Evolutionary conservation across 768 basidiomycete genomes (phyloP).

Genomic region (Lentinula sp.): DNA sequence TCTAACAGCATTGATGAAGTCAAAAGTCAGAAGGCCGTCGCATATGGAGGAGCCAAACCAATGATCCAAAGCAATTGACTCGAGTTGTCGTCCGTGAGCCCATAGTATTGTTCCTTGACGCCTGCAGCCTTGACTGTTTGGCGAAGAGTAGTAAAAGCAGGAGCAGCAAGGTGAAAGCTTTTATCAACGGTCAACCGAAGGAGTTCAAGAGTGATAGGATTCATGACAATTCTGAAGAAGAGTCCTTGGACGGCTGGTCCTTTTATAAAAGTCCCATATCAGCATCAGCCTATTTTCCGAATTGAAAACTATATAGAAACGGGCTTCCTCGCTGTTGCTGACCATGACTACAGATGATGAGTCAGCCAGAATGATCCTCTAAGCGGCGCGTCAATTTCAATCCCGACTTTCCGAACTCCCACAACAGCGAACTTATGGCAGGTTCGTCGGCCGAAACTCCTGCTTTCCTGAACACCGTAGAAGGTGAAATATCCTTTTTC

Average conservation of each 20-base stretch:
- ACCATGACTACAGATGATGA: background rate
- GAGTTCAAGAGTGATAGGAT: conserved; percentile 14
- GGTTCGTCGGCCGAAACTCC: conserved; percentile 2
- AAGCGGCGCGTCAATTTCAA: background rate
- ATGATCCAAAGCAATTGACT: conserved; percentile 16
- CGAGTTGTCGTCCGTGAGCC: conserved; percentile 7
- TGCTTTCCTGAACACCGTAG: conserved; percentile 59
- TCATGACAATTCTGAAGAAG: conserved; percentile 4
- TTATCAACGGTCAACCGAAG: conserved; percentile 10
- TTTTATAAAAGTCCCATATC: background rate
- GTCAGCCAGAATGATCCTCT: background rate
- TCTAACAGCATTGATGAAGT: conserved; percentile 6
- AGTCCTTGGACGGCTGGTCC: background rate
- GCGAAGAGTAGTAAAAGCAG: conserved; percentile 12
- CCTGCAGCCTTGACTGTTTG: conserved; percentile 8
- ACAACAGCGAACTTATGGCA: background rate
- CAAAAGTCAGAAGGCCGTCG: background rate
- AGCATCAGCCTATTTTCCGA: background rate
- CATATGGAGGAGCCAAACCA: conserved; percentile 6
- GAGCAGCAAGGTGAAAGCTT: conserved; percentile 9
- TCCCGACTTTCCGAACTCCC: background rate
- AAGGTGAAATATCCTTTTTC: conserved; percentile 84
- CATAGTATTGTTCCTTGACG: conserved; percentile 18
- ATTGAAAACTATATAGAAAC: background rate
- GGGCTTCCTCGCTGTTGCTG: background rate